Base-by-base conservation (phyloP, 73 alveolate species). In the Paramecium biaurelia region DNA sequence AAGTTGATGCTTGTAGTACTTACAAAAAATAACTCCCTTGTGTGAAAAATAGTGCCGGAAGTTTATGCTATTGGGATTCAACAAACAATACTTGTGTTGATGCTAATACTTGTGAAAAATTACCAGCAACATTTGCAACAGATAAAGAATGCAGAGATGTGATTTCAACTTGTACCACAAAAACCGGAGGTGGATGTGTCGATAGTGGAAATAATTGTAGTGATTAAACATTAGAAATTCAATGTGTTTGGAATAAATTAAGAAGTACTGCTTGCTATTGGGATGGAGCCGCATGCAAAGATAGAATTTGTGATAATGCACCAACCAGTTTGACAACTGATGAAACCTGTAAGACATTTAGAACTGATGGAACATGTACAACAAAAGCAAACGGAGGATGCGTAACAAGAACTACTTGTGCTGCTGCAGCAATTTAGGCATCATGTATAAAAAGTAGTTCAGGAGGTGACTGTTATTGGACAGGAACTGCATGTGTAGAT, bases 381-480 rank as follows among this genome's bases (percentile, higher is more conserved):
- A 76, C 89, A 0, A 76, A 76, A 76, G 30, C 26, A 0, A 58
- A 58, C 5, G 89, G 89, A 34, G 89, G 89, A 38, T 76, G 89
- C 20, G 89, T 76, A n/a, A 30, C 70, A 41, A 76, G 70, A 38
- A 21, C 53, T 28, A 21, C 70, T 8, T 76, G 89, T 76, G 38
- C 79, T n/a, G 79, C 35, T 70, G 86, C 35, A 18, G 15, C 49
- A 2, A 59, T 59, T 10, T 59, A 20, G 11, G 79, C 79, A 2
- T 24, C 79, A 10, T 76, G 89, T 11, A 21, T 28, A 1, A 28
- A 38, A 7, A 76, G 18, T 76, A 41, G 45, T 23, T 23, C 41
- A 34, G 89, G 89, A 10, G 67, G 72, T 21, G 72, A 41, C 15
- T 79, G 90, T 45, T 79, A 41, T 20, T 79, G 90, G 90, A 79